Conservation (phyloP, 176 grass and related monocot genomes). For the Carex pumila region DNA sequence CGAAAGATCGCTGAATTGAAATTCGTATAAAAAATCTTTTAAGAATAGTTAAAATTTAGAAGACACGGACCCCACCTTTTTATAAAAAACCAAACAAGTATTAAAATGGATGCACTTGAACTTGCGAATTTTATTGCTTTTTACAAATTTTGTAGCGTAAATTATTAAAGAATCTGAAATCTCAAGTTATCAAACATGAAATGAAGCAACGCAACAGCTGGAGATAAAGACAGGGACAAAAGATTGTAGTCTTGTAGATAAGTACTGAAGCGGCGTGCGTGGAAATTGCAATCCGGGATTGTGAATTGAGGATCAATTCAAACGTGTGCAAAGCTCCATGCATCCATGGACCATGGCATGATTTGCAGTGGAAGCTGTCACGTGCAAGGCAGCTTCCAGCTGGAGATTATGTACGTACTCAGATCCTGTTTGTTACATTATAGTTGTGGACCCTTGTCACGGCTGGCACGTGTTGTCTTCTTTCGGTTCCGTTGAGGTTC, state of each 20-base stretch:
- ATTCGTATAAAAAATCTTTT: no score
- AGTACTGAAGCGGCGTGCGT: neutral
- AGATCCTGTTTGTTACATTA: neutral
- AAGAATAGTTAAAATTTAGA: no score
- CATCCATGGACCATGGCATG: neutral
- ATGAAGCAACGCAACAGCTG: neutral
- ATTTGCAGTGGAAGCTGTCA: neutral
- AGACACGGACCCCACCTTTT: no score
- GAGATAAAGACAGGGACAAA: neutral
- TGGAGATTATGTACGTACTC: slow-evolving; percentile 3
- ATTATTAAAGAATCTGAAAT: neutral
- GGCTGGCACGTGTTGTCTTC: slow-evolving; percentile 21
- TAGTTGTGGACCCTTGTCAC: neutral
- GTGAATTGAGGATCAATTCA: neutral
- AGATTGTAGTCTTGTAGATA: neutral
- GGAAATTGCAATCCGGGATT: neutral
- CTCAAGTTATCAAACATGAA: neutral
- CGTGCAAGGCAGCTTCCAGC: slow-evolving; percentile 13
- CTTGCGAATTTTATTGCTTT: neutral
- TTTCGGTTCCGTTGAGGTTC: neutral
- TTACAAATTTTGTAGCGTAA: neutral
- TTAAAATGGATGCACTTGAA: neutral
- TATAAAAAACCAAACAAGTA: no score
- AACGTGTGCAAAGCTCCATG: slow-evolving; percentile 3
- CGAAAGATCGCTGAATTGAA: no score